A percentile compares a stretch with the other conserved stretches of the same genome.
These are phyloP conservation scores for Salix brachista DNA, from an alignment of 345 rosid genomes.

Conservation along the genomic window DNA sequence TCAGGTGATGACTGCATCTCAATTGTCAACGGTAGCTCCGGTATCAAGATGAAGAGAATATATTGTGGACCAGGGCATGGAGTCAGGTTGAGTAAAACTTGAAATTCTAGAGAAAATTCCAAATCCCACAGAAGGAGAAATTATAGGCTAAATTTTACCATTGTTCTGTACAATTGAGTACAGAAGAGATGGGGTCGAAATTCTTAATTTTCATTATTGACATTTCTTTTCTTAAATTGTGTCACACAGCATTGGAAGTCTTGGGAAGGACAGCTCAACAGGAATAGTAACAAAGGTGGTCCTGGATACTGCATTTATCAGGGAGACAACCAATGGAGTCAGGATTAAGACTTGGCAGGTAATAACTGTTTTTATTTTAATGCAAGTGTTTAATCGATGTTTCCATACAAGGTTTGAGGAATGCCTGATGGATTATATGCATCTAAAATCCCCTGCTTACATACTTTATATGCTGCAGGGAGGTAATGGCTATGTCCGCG, in stretches of 20 bases:
- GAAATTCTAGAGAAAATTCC: not conserved
- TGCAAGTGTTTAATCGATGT: not conserved
- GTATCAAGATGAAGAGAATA: constrained; percentile 76
- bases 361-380: not conserved
- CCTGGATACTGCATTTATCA: constrained; percentile 73
- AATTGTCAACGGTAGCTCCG: constrained; percentile 74
- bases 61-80: constrained; percentile 99
- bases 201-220: not conserved
- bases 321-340: constrained; percentile 79
- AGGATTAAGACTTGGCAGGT: constrained; percentile 99
- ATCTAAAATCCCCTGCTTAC: not conserved
- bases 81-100: constrained; percentile 49
- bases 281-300: constrained; percentile 79
- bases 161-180: not conserved
- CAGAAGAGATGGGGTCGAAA: not conserved
- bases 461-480: constrained; percentile 44
- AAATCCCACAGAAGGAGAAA: not conserved
- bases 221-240: not conserved
- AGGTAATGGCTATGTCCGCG: constrained; percentile 86
- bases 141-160: not conserved
- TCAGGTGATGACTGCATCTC: constrained; percentile 93
- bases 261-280: constrained; percentile 75
- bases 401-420: not conserved
- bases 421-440: not conserved
- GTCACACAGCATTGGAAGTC: constrained; percentile 75